Percentiles rank a stretch among this genome's conserved stretches.
Evolutionary conservation across 495 filamentous ascomycete genomes (phyloP).

Genomic region (Xylaria telfairii): DNA sequence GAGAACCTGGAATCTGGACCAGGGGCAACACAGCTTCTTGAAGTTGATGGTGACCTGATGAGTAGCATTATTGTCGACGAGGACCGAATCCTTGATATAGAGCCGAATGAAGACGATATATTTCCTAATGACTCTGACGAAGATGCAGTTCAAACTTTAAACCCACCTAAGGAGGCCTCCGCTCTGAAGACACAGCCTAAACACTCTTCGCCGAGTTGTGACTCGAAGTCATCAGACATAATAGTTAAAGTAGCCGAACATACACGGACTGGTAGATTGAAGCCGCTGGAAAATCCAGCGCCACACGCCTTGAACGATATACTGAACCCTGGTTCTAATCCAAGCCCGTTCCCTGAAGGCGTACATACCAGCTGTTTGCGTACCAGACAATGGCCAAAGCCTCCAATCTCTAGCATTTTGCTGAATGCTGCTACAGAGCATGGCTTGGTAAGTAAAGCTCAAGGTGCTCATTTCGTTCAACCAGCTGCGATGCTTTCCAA

Average conservation of each 20-base stretch:
- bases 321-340: conserved; percentile 10
- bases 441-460: conserved; percentile 37
- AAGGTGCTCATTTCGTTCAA: conserved; percentile 18
- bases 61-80: conserved; percentile 55
- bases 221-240: background rate
- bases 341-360: conserved; percentile 27
- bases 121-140: conserved; percentile 63
- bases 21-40: conserved; percentile 40
- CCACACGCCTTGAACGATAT: background rate
- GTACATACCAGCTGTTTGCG: conserved; percentile 36
- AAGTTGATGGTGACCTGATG: conserved; percentile 32
- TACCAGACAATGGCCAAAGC: conserved; percentile 22
- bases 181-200: background rate
- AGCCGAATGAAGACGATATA: conserved; percentile 47
- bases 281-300: background rate
- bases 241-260: background rate
- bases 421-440: conserved; percentile 45
- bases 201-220: background rate
- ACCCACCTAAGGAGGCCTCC: conserved; percentile 6
- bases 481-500: conserved; percentile 19
- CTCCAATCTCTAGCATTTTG: conserved; percentile 30
- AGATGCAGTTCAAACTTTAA: conserved; percentile 39
- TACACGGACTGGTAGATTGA: background rate
- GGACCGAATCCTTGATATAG: conserved; percentile 46
- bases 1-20: conserved; percentile 63